Conservation (phyloP, 169 alveolate species). For the Cryptosporidium sp. region DNA sequence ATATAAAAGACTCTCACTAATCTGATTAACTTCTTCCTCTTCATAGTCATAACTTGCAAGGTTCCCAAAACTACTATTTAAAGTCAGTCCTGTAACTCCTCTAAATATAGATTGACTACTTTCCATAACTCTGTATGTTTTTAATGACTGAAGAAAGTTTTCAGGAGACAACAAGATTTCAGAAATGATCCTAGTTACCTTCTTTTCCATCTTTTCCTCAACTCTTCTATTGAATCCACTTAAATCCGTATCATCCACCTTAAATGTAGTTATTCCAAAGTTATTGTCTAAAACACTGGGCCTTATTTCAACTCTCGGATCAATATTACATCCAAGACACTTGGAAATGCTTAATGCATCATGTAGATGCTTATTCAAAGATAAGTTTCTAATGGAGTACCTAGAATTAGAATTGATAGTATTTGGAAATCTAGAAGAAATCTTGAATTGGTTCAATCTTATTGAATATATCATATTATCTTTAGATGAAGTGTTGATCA, state of each 20-base stretch:
- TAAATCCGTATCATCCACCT: neutral
- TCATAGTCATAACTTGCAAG: conserved; percentile 24
- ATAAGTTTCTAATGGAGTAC: conserved; percentile 2
- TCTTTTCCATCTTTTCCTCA: conserved; percentile 5
- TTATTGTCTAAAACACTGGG: neutral
- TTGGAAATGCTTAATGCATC: neutral
- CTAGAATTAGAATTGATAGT: neutral
- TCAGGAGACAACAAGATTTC: conserved; percentile 40
- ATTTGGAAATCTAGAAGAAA: conserved; percentile 22
- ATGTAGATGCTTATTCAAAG: conserved; percentile 11
- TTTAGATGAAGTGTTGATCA: conserved; percentile 30
- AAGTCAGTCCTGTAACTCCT: conserved; percentile 18
- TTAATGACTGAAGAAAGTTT: conserved; percentile 16
- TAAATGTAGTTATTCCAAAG: conserved; percentile 5
- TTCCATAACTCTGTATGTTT: conserved; percentile 57
- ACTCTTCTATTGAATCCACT: neutral
- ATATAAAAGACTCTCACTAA: conserved; percentile 45
- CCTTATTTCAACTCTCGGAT: neutral
- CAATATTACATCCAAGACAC: conserved; percentile 4
- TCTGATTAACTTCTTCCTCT: conserved; percentile 23
- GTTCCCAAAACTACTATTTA: conserved; percentile 21
- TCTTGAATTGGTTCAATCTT: neutral
- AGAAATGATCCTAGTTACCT: conserved; percentile 21
- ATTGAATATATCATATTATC: conserved; percentile 6
- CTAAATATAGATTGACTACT: conserved; percentile 59